Conservation (phyloP, 345 rosid genomes). For the Noccaea caerulescens region DNA sequence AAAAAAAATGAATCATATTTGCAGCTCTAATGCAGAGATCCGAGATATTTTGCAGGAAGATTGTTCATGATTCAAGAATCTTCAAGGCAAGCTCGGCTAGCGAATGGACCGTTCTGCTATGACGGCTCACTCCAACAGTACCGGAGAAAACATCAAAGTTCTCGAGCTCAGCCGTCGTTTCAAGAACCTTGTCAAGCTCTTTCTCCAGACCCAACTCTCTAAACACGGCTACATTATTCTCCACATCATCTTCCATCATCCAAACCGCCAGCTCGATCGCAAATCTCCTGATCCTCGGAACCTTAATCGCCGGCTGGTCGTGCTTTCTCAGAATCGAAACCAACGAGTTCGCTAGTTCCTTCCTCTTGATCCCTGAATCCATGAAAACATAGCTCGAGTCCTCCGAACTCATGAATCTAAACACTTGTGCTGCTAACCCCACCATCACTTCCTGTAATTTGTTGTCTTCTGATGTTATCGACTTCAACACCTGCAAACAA, state of each 20-base stretch:
- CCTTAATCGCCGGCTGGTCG: slow-evolving; percentile 65
- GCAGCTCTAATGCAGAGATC: slow-evolving; percentile 31
- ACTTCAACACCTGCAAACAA: slow-evolving; percentile 66
- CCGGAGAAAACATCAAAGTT: slow-evolving; percentile 86
- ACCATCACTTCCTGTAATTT: slow-evolving; percentile 94
- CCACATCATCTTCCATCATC: slow-evolving; percentile 72
- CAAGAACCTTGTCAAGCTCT: slow-evolving; percentile 64
- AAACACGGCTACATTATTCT: slow-evolving; percentile 53
- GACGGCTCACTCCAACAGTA: slow-evolving; percentile 74
- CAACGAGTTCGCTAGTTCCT: slow-evolving; percentile 56
- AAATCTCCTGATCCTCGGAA: slow-evolving; percentile 90
- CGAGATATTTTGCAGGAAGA: neutral
- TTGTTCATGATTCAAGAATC: slow-evolving; percentile 53
- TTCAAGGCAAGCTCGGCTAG: slow-evolving; percentile 70
- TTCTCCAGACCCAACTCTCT: slow-evolving; percentile 59
- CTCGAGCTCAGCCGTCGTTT: slow-evolving; percentile 84
- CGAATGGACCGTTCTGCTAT: slow-evolving; percentile 65
- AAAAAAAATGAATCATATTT: slow-evolving; percentile 27
- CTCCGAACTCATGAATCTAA: slow-evolving; percentile 64
- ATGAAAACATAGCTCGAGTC: slow-evolving; percentile 60
- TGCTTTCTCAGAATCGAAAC: slow-evolving; percentile 64
- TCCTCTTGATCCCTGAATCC: slow-evolving; percentile 55
- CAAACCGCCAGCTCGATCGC: slow-evolving; percentile 79
- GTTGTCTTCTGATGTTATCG: slow-evolving; percentile 60
- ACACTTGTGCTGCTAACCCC: slow-evolving; percentile 71